Evolutionary conservation across 164 flowering plant species (phyloP).

Genomic region (Euptelea pleiosperma): DNA sequence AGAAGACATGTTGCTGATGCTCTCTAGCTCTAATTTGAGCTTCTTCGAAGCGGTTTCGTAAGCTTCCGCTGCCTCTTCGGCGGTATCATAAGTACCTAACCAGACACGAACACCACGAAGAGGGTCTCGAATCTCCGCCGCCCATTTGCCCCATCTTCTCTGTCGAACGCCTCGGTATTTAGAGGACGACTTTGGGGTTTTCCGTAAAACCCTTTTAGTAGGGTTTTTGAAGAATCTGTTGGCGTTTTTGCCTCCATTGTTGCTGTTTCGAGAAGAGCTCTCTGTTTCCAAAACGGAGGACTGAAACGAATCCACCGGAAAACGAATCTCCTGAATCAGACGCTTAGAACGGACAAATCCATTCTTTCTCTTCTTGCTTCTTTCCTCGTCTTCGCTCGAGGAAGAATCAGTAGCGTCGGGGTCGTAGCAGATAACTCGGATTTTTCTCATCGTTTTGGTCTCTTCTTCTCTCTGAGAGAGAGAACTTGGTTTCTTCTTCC

Average conservation of each 20-base stretch:
- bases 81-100: conserved; percentile 81
- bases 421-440: conserved; percentile 61
- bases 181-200: conserved; percentile 12
- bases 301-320: conserved; percentile 19
- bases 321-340: conserved; percentile 42
- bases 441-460: conserved; percentile 34
- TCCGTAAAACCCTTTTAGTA: conserved; percentile 21
- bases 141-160: conserved; percentile 94
- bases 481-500: conserved; percentile 16
- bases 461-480: neutral
- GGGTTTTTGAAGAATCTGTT: conserved; percentile 8
- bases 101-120: conserved; percentile 53
- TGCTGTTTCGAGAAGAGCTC: conserved; percentile 49
- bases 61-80: conserved; percentile 72
- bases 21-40: conserved; percentile 28
- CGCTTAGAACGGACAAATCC: conserved; percentile 23
- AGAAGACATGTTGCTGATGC: conserved; percentile 15
- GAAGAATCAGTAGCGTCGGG: conserved; percentile 83
- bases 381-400: conserved; percentile 54
- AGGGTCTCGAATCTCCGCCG: conserved; percentile 94
- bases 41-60: conserved; percentile 44
- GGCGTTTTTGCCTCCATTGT: conserved; percentile 26
- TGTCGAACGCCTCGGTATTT: conserved; percentile 71
- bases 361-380: neutral
- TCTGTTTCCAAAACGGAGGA: conserved; percentile 28